Evolutionary conservation across 2,329 filamentous ascomycete genomes (phyloP).

Genomic region (Phoma herbarum): DNA sequence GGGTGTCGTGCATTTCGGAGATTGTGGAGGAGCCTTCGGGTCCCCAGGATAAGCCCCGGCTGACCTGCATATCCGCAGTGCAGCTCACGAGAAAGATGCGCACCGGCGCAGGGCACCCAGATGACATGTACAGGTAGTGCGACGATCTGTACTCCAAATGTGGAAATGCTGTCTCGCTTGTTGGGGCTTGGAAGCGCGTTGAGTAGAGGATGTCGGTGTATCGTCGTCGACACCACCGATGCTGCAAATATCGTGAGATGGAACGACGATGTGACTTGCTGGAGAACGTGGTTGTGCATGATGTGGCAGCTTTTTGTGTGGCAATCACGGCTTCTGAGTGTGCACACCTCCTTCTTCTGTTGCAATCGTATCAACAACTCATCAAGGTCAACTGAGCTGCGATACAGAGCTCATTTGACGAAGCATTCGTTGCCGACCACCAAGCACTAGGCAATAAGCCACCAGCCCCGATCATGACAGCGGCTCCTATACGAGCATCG

Average conservation of each 20-base stretch:
- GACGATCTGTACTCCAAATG: background rate
- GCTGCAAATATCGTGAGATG: background rate
- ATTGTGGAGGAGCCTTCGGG: slow-evolving; percentile 4
- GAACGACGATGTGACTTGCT: background rate
- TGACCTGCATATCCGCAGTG: slow-evolving; percentile 14
- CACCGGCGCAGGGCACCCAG: background rate
- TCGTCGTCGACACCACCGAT: background rate
- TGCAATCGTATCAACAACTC: no score
- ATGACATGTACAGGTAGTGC: background rate
- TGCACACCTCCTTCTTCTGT: background rate
- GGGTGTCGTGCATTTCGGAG: background rate
- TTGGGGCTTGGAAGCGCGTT: background rate
- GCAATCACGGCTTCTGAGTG: background rate
- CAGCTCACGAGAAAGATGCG: background rate
- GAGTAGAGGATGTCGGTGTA: background rate
- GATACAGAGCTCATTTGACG: background rate
- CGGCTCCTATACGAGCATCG: slow-evolving; percentile 1
- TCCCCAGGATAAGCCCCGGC: slow-evolving; percentile 15
- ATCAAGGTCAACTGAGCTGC: background rate
- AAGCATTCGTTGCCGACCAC: background rate
- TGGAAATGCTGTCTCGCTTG: background rate
- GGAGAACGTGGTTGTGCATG: background rate
- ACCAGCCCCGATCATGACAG: background rate
- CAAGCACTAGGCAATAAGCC: background rate
- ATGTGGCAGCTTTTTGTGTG: background rate